Evolutionary conservation across 176 grass and related monocot genomes (phyloP), one percentile per base, ranked within the genome.

Genomic region (Phoenix roebelenii): DNA sequence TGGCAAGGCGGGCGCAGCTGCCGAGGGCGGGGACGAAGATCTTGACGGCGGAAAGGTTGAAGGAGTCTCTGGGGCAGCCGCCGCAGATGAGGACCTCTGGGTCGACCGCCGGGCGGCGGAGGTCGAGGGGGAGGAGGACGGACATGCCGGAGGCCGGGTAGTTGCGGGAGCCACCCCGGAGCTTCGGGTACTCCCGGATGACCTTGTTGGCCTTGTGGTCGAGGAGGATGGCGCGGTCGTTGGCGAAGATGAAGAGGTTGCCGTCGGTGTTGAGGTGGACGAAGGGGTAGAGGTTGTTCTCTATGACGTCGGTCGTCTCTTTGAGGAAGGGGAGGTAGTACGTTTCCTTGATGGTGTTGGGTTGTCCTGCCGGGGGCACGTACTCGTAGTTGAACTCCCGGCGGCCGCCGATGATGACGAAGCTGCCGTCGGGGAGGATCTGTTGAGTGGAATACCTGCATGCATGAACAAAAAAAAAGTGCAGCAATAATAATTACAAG

Each of bases 141-240:
- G 81, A 97, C 86, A 85, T 91, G 25, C 87, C 84, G 1, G 87
- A 97, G 0, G 75, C 69, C 0, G 92, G 92, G 83, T 97, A 88
- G 75, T 80, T 97, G 2, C 92, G 78, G 3, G 64, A 49, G 6
- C 87, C 87, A 3, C 82, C 92, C 12, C 44, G 48, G 55, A 97
- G 88, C 30, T 18, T 58, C 1, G 92, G 92, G 32, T 91, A 60
- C 69, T 85, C 49, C 35, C 67, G 32, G 14, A 58, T 54, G 35
- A 70, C 20, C 1, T 17, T 22, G 55, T 58, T 25, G 15, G n/a
- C 19, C 32, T 24, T 49, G 20, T 18, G 55, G 54, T 58, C 28
- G 50, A 66, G 17, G 24, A 66, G 22, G 50, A 66, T 66, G 50
- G 63, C 49, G 5, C 63, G 49, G 23, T 52, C 26, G 50, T 66